Percentiles rank a stretch among this genome's conserved stretches.
Evolutionary conservation across 108 stramenopile species (phyloP).

Genomic region (Nannochloropsis salina): DNA sequence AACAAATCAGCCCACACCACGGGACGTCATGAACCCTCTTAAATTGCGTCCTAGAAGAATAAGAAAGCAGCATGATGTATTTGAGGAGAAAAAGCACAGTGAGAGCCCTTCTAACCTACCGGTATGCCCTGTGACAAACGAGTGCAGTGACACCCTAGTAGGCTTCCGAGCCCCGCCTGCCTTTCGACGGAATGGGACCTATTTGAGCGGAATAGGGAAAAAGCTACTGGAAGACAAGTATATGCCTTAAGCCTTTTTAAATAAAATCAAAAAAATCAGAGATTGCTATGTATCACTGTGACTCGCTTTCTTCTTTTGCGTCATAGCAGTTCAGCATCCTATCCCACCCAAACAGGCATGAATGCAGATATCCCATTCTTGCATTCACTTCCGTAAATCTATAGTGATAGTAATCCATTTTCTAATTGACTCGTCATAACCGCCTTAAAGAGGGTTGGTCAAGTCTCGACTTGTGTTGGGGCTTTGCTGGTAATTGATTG

Average conservation of each 20-base stretch:
- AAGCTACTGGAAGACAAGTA: not conserved
- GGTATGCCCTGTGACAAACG: not conserved
- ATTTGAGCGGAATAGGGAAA: not conserved
- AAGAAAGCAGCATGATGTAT: not conserved
- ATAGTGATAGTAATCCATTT: no score
- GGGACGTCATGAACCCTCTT: constrained; percentile 7
- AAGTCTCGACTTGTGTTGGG: not conserved
- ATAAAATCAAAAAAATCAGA: not conserved
- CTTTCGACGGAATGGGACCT: not conserved
- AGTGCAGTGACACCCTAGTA: not conserved
- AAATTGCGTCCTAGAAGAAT: not conserved
- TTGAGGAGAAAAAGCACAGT: not conserved
- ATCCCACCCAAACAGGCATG: no score
- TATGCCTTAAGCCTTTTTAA: not conserved
- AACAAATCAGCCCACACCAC: not conserved
- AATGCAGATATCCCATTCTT: no score
- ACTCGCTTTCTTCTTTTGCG: no score
- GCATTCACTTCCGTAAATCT: no score
- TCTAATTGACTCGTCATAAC: not conserved
- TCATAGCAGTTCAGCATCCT: no score
- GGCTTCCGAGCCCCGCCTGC: not conserved
- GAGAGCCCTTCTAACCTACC: not conserved
- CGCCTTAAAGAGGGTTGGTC: not conserved
- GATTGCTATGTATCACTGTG: not conserved
- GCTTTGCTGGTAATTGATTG: not conserved